A percentile compares a stretch with the other conserved stretches of the same genome.
These are phyloP conservation scores for Fusarium sterilihyphosum DNA, from an alignment of 2,329 filamentous ascomycete species.

Conservation along the genomic window DNA sequence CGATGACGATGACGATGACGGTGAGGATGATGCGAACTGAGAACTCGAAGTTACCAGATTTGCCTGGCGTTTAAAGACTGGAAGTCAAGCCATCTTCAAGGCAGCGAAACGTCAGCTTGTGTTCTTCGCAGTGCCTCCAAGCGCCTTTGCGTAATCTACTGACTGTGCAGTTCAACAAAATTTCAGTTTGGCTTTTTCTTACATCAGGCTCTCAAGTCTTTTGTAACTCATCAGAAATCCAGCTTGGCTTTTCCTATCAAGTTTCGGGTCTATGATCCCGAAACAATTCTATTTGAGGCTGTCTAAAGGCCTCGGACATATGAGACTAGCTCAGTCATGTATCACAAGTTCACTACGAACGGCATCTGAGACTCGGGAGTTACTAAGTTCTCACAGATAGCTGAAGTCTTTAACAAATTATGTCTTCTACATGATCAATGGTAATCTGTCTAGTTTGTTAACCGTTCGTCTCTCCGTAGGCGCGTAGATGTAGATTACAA, in stretches of 20 bases:
- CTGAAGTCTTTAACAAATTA: neutral
- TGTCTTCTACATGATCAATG: neutral
- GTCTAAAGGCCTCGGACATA: neutral
- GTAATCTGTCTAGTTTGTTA: neutral
- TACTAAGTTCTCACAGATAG: neutral
- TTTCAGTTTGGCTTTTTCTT: neutral
- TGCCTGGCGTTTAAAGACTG: neutral
- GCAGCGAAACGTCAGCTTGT: neutral
- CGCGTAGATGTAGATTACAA: neutral
- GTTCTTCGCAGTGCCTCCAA: too few species aligned
- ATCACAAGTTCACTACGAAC: neutral
- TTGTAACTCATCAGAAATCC: neutral
- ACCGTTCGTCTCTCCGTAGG: neutral
- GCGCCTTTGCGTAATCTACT: neutral
- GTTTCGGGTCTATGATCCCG: neutral
- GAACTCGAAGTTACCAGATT: neutral
- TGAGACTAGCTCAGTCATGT: neutral
- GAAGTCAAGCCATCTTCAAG: neutral
- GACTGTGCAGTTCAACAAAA: neutral
- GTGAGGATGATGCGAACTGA: neutral
- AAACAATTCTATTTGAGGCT: neutral
- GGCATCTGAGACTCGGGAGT: neutral
- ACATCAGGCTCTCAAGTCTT: neutral
- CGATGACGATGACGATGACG: neutral
- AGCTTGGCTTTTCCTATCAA: neutral